Conservation (phyloP, 331 rosid species). For the Pyracantha coccinea region DNA sequence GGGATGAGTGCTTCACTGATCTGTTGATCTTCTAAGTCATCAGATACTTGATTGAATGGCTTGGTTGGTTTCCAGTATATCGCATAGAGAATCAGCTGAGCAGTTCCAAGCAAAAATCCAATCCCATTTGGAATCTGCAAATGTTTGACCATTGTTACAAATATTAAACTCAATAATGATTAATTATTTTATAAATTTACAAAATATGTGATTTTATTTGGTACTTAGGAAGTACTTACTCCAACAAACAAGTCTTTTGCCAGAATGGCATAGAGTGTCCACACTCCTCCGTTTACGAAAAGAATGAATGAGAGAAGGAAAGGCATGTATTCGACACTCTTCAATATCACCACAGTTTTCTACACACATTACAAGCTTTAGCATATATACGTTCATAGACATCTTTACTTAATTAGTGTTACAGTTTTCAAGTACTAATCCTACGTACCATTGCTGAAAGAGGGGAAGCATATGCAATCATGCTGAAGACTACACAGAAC, state of each 20-base stretch:
- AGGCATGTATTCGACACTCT: conserved; percentile 59
- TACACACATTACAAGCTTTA: conserved; percentile 1
- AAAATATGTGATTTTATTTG: background rate
- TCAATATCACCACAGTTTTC: conserved; percentile 49
- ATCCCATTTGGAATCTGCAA: conserved; percentile 52
- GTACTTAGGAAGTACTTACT: conserved; percentile 31
- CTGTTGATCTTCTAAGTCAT: conserved; percentile 19
- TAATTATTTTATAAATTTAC: background rate
- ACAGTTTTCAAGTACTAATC: no score
- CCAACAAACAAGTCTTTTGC: conserved; percentile 45
- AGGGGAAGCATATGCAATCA: conserved; percentile 41
- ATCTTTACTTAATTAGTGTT: background rate
- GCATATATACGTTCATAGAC: background rate
- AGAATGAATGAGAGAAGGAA: conserved; percentile 46
- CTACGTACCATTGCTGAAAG: conserved; percentile 34
- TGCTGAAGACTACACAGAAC: conserved; percentile 19
- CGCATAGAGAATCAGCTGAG: conserved; percentile 36
- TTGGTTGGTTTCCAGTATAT: conserved; percentile 39
- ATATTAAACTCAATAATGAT: background rate
- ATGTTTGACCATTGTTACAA: background rate
- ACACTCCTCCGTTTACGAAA: conserved; percentile 52
- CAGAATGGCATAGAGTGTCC: conserved; percentile 47
- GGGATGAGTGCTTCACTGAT: conserved; percentile 12
- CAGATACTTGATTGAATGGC: conserved; percentile 10
- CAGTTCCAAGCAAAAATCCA: conserved; percentile 44